These are phyloP conservation scores for Thermomyces lanuginosus DNA, from an alignment of 2,329 filamentous ascomycete genomes.

Conservation along the genomic window DNA sequence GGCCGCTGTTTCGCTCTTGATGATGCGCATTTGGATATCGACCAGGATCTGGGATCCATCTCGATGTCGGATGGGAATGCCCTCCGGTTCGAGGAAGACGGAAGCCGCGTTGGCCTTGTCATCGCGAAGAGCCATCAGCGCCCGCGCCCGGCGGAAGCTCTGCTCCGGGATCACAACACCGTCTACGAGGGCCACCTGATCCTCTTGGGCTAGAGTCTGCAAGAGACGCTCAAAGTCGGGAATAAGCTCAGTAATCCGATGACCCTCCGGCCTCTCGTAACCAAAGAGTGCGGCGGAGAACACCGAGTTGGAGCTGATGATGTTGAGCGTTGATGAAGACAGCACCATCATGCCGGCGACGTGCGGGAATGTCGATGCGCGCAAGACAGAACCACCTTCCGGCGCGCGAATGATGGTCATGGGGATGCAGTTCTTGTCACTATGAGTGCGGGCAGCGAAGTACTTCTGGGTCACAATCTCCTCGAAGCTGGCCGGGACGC, in stretches of 20 bases:
- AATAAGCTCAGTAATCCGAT: constrained; percentile 63
- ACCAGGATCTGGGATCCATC: constrained; percentile 87
- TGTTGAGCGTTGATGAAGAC: constrained; percentile 56
- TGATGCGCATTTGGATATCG: constrained; percentile 90
- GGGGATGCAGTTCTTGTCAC: too few species aligned
- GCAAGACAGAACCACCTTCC: constrained; percentile 49
- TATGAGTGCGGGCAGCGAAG: constrained; percentile 70
- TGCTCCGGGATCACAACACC: constrained; percentile 96
- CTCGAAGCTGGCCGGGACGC: constrained; percentile 68
- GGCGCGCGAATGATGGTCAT: constrained; percentile 61
- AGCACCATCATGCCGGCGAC: constrained; percentile 94
- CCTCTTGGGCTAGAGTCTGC: constrained; percentile 66
- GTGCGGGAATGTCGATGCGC: constrained; percentile 86
- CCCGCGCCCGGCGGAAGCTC: constrained; percentile 78
- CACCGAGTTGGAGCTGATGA: constrained; percentile 86
- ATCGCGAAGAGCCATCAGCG: constrained; percentile 67
- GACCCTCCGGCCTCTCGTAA: constrained; percentile 65
- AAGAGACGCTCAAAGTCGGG: constrained; percentile 77
- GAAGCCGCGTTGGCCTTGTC: constrained; percentile 62
- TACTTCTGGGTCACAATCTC: constrained; percentile 56
- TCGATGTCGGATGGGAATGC: constrained; percentile 69
- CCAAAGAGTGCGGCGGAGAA: constrained; percentile 90
- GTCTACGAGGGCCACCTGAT: constrained; percentile 66
- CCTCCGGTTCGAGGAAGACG: constrained; percentile 68
- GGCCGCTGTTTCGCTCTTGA: constrained; percentile 64